Conservation (phyloP, 495 filamentous ascomycete genomes). For the Penicillium steckii region DNA sequence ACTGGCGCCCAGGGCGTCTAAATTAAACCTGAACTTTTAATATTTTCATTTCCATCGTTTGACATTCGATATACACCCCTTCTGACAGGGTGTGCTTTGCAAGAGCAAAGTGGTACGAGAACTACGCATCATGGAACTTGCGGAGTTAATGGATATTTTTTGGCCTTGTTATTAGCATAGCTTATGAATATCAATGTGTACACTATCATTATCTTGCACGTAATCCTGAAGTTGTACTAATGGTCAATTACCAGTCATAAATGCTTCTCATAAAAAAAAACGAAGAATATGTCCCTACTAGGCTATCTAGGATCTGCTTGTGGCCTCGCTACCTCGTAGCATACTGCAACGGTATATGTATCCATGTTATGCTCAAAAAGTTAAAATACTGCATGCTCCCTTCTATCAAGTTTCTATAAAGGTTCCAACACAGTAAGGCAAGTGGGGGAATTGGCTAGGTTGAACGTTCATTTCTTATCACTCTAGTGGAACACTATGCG, state of each 20-base stretch:
- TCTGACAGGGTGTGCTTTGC: slow-evolving; percentile 1
- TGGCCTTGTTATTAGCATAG: slow-evolving; percentile 1
- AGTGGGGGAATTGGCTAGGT: neutral
- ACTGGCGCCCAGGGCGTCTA: slow-evolving; percentile 21
- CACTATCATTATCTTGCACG: too few relatives aligned
- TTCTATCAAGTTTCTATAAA: too few relatives aligned
- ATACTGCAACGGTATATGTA: too few relatives aligned
- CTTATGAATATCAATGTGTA: slow-evolving; percentile 6
- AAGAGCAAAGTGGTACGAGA: slow-evolving; percentile 1
- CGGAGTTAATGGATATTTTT: slow-evolving; percentile 7
- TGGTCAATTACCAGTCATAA: too few relatives aligned
- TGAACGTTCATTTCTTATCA: neutral
- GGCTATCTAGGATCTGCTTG: too few relatives aligned
- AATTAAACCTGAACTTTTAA: neutral
- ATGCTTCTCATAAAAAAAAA: too few relatives aligned
- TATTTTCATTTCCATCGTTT: neutral
- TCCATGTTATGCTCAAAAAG: too few relatives aligned
- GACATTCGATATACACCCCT: neutral
- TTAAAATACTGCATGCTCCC: too few relatives aligned
- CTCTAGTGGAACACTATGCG: neutral
- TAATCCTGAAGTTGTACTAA: too few relatives aligned
- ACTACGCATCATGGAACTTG: slow-evolving; percentile 8
- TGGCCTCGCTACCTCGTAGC: too few relatives aligned
- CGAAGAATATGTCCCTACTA: too few relatives aligned
- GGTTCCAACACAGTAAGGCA: too few relatives aligned